These are phyloP conservation scores for Trametes punicea DNA, from an alignment of 768 basidiomycete species.

Conservation along the genomic window DNA sequence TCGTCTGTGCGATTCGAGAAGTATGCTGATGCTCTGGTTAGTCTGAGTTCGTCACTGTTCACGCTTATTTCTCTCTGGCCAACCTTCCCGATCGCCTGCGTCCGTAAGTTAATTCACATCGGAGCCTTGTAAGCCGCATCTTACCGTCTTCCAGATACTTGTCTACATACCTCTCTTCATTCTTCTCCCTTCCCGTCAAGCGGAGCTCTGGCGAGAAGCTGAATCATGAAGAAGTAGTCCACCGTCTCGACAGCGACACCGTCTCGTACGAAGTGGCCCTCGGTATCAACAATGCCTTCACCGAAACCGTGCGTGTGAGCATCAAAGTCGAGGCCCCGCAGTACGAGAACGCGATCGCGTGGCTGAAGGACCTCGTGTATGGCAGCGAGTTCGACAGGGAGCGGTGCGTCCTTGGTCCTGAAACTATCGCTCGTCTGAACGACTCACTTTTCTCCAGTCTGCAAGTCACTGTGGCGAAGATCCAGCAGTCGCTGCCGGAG, in stretches of 20 bases:
- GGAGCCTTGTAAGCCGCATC: not conserved
- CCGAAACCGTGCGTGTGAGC: slow-evolving; percentile 69
- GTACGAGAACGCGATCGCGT: slow-evolving; percentile 80
- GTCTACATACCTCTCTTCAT: slow-evolving; percentile 71
- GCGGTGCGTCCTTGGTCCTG: slow-evolving; percentile 42
- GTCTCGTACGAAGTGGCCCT: slow-evolving; percentile 78
- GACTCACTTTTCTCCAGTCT: slow-evolving; percentile 45
- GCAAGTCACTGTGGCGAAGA: slow-evolving; percentile 80
- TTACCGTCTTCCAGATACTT: slow-evolving; percentile 52
- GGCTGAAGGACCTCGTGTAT: slow-evolving; percentile 82
- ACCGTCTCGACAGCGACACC: slow-evolving; percentile 87
- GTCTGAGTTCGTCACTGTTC: slow-evolving; percentile 90
- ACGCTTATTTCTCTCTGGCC: slow-evolving; percentile 74
- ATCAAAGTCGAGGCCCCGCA: slow-evolving; percentile 81
- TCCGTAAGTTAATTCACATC: slow-evolving; percentile 47
- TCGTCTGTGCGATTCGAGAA: not conserved
- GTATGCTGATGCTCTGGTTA: not conserved
- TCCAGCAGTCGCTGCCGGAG: slow-evolving; percentile 86
- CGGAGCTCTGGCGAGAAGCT: slow-evolving; percentile 66
- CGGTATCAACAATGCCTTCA: slow-evolving; percentile 59
- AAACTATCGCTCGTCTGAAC: not conserved
- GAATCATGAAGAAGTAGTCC: slow-evolving; percentile 86
- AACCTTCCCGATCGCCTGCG: slow-evolving; percentile 71
- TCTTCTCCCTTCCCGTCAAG: slow-evolving; percentile 86
- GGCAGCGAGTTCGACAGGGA: slow-evolving; percentile 75